phyloP scores from a whole-genome alignment of 768 basidiomycete species.

The Polyporus arcularius region DNA sequence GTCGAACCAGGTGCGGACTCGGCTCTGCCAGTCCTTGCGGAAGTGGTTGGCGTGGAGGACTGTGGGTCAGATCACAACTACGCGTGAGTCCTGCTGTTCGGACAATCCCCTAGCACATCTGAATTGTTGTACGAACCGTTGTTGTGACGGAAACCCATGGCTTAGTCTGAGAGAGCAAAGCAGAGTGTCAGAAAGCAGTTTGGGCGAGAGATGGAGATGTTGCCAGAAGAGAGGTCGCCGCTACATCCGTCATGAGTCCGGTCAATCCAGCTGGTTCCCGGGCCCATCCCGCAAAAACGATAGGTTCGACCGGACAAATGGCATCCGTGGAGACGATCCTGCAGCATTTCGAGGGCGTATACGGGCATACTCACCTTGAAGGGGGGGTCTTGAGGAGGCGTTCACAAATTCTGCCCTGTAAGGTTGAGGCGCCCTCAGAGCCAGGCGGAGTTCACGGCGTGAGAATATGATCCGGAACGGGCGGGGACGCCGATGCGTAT shows the following conservation, averaged over 20 bases:
- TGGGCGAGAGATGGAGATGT: constrained; percentile 1
- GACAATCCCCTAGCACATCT: neutral
- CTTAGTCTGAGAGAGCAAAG: constrained; percentile 42
- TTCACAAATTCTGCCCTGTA: constrained; percentile 17
- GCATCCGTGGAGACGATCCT: constrained; percentile 21
- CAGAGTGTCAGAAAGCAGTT: constrained; percentile 19
- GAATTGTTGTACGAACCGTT: constrained; percentile 56
- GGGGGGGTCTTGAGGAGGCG: constrained; percentile 33
- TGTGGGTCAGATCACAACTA: constrained; percentile 28
- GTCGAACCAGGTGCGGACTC: constrained; percentile 97
- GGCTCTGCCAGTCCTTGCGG: constrained; percentile 99
- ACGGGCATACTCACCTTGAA: constrained; percentile 37
- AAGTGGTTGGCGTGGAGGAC: constrained; percentile 94
- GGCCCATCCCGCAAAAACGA: constrained; percentile 15
- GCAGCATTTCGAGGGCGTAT: constrained; percentile 21
- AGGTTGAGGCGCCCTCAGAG: constrained; percentile 9
- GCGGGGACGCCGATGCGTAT: neutral
- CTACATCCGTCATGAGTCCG: constrained; percentile 27
- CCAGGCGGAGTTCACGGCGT: constrained; percentile 21
- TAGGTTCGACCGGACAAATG: constrained; percentile 10
- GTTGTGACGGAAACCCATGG: constrained; percentile 80
- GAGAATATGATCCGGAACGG: constrained; percentile 12
- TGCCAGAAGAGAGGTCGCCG: constrained; percentile 18
- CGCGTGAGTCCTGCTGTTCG: neutral
- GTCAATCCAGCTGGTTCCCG: constrained; percentile 29